A percentile compares a stretch with the other conserved stretches of the same genome.
Conservation (phyloP, 169 alveolate species). For the Cryptosporidium viatorum region DNA sequence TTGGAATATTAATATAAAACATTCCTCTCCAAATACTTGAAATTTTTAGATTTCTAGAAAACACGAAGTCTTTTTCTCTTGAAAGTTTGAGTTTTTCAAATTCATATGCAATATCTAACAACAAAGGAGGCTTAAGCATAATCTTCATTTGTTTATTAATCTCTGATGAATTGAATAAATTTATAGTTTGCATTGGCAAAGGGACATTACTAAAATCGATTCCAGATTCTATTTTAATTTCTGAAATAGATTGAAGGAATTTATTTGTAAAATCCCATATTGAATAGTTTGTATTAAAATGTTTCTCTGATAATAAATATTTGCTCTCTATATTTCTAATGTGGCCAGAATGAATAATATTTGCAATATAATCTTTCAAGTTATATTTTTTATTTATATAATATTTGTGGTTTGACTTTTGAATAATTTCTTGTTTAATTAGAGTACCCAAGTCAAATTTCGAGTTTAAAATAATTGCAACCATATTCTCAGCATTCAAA, state of each 20-base stretch:
- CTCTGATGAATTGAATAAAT: not conserved
- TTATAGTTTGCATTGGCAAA: not conserved
- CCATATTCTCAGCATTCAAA: slow-evolving; percentile 18
- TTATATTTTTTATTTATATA: not conserved
- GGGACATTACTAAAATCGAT: not conserved
- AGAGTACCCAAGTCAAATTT: not conserved
- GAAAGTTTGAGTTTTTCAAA: slow-evolving; percentile 29
- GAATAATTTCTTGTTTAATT: slow-evolving; percentile 3
- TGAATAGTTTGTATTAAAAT: slow-evolving; percentile 23
- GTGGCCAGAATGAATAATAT: not conserved
- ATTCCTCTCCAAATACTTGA: slow-evolving; percentile 47
- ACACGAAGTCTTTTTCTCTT: not conserved
- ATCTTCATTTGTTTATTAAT: not conserved
- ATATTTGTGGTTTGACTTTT: not conserved
- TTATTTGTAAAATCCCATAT: slow-evolving; percentile 39
- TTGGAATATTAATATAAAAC: slow-evolving; percentile 10
- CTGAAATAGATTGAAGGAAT: not conserved
- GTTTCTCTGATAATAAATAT: slow-evolving; percentile 5
- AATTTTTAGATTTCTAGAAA: slow-evolving; percentile 19
- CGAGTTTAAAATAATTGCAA: not conserved
- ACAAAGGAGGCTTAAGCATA: slow-evolving; percentile 26
- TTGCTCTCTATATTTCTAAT: not conserved
- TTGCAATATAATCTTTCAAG: not conserved
- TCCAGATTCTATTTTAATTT: slow-evolving; percentile 5
- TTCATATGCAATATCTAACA: slow-evolving; percentile 40